These are phyloP conservation scores for Russula sp. DNA, from an alignment of 768 basidiomycete species.

Conservation along the genomic window DNA sequence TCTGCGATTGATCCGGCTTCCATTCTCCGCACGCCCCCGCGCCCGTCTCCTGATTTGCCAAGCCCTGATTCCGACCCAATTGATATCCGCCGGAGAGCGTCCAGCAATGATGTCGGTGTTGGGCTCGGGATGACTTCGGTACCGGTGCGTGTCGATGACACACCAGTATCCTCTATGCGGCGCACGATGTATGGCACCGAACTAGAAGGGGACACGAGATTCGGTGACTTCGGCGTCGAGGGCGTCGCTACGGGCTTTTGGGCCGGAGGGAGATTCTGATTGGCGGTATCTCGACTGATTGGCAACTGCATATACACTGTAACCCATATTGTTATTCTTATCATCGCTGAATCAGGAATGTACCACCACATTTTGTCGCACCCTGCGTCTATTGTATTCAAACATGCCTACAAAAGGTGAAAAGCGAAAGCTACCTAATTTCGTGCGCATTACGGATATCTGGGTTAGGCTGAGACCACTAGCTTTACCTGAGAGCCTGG, in stretches of 20 bases:
- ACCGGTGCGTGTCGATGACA: slow-evolving; percentile 37
- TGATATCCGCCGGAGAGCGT: slow-evolving; percentile 13
- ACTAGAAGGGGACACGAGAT: slow-evolving; percentile 73
- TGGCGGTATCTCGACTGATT: background rate
- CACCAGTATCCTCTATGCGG: slow-evolving; percentile 44
- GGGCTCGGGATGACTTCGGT: slow-evolving; percentile 40
- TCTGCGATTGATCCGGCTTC: slow-evolving; percentile 20
- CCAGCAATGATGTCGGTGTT: slow-evolving; percentile 42
- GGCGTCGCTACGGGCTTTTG: slow-evolving; percentile 72
- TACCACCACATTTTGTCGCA: slow-evolving; percentile 9
- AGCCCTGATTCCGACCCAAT: slow-evolving; percentile 11
- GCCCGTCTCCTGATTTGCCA: slow-evolving; percentile 2
- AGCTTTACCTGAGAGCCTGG: background rate
- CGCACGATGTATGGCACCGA: slow-evolving; percentile 84
- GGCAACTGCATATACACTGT: background rate
- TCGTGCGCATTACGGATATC: background rate
- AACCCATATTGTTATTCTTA: slow-evolving; percentile 21
- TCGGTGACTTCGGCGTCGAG: slow-evolving; percentile 78
- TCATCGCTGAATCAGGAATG: slow-evolving; percentile 8
- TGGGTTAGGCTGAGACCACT: background rate
- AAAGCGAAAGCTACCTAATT: background rate
- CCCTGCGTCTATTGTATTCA: background rate
- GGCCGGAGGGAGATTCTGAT: slow-evolving; percentile 44
- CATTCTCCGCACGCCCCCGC: slow-evolving; percentile 22
- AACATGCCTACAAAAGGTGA: background rate